Evolutionary conservation across 169 alveolate species (phyloP).

Genomic region (Theileria orientalis): DNA sequence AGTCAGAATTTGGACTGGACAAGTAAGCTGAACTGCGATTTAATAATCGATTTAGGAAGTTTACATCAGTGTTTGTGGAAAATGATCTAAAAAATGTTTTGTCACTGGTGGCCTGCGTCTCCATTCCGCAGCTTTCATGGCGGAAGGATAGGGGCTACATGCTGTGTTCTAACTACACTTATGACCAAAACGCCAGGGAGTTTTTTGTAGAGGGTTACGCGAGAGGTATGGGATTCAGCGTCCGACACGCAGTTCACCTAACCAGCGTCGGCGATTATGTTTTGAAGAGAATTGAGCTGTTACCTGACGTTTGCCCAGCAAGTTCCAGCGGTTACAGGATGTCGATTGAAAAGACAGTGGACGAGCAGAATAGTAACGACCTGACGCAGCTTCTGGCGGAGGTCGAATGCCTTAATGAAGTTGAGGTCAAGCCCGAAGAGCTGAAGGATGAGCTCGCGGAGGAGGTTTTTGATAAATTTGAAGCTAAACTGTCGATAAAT

Average conservation of each 20-base stretch:
- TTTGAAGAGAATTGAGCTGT: constrained; percentile 56
- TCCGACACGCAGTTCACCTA: constrained; percentile 68
- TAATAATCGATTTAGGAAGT: constrained; percentile 42
- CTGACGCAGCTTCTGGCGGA: constrained; percentile 36
- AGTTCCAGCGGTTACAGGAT: constrained; percentile 11
- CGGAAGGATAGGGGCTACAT: constrained; percentile 76
- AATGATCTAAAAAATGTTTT: constrained; percentile 54
- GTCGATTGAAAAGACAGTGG: constrained; percentile 28
- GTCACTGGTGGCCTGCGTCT: constrained; percentile 60
- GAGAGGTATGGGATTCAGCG: constrained; percentile 74
- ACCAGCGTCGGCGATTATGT: constrained; percentile 72
- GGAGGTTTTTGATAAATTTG: neutral
- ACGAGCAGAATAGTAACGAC: constrained; percentile 52
- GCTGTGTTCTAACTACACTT: constrained; percentile 60
- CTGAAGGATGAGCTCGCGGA: neutral
- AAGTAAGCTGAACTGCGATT: constrained; percentile 34
- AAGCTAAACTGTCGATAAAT: neutral
- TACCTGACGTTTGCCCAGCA: constrained; percentile 57
- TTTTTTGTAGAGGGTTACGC: constrained; percentile 69
- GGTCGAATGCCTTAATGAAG: constrained; percentile 36
- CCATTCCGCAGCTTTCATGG: constrained; percentile 59
- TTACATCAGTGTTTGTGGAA: constrained; percentile 8
- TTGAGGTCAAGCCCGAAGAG: neutral
- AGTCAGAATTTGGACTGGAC: constrained; percentile 70
- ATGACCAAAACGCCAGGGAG: constrained; percentile 49